These are phyloP conservation scores for Xylaria polymorpha DNA, from an alignment of 2,329 filamentous ascomycete species.

Conservation along the genomic window DNA sequence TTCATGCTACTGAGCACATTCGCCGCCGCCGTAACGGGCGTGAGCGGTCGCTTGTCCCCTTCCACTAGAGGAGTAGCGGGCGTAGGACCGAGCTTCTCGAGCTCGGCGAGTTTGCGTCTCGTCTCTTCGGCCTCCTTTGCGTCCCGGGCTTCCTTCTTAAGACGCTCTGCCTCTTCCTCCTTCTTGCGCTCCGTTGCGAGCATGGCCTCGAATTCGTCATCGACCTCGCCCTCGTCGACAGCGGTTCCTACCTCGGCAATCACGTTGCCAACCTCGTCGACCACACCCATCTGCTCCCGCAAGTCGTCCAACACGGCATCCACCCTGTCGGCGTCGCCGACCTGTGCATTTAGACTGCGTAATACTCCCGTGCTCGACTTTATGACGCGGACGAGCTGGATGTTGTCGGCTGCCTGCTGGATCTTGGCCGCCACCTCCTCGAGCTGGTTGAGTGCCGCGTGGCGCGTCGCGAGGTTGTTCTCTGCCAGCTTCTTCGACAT, in stretches of 20 bases:
- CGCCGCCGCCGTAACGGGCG: conserved; percentile 49
- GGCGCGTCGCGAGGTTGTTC: conserved; percentile 75
- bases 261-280: conserved; percentile 84
- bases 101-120: conserved; percentile 61
- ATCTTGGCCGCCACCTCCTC: conserved; percentile 87
- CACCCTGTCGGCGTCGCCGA: conserved; percentile 81
- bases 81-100: conserved; percentile 54
- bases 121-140: conserved; percentile 62
- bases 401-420: conserved; percentile 85
- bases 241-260: conserved; percentile 72
- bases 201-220: conserved; percentile 85
- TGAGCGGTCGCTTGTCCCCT: conserved; percentile 50
- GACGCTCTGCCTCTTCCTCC: conserved; percentile 58
- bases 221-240: conserved; percentile 85
- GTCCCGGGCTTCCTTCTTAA: conserved; percentile 58
- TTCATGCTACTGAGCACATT: conserved; percentile 54
- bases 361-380: conserved; percentile 80
- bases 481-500: conserved; percentile 87
- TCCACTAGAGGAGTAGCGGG: conserved; percentile 47
- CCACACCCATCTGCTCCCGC: conserved; percentile 81
- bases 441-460: conserved; percentile 80
- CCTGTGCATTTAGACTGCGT: conserved; percentile 76
- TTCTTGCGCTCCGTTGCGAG: conserved; percentile 69
- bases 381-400: conserved; percentile 86
- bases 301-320: conserved; percentile 80